Base-by-base conservation (phyloP, 1,284 basidiomycete species). In the Termitomyces sp. region DNA sequence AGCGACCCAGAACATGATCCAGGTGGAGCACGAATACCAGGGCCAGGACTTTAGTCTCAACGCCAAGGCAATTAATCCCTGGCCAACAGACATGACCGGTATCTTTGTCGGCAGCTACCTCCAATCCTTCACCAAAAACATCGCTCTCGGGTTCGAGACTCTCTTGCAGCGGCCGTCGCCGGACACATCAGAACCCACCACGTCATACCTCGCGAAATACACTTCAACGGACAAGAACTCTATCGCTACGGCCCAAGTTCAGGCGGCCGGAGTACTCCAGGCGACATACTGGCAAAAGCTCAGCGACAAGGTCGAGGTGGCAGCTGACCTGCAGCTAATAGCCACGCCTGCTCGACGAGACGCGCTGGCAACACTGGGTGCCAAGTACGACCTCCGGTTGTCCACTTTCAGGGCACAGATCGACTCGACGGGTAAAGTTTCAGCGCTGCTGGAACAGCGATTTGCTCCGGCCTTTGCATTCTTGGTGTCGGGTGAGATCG, bases 221-320 rank as follows among this genome's bases (percentile, higher is more conserved):
- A 92, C 88, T 0, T 76, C 83, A 59, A 71, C 78, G 30, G 79
- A 84, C 67, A 87, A 80, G 71, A 86, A 80, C 65, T 95, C 92
- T 92, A 95, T 96, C 65, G 94, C 93, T 30, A 98, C 95, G 4
- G 90, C 93, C 8, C 93, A 95, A 68, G 65, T 97, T 34, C 93
- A 97, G 70, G 81, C 87, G n/a, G 78, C 83, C 41, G 95, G 96
- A 38, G 82, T 95, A 52, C 67, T 98, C 36, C 91, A 95, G 71
- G 84, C 94, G 42, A 96, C 94, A 13, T 99, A 99, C 75, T 98
- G 92, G 91, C 95, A 98, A 63, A 92, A 92, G 69, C 75, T 99
- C 55, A 88, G 86, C 70, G 94, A 97, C 57, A 95, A 96, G 74
- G 91, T 99, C n/a, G 96, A 99, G 57, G 94, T 96, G n/a, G 97